Conservation (phyloP, 1,284 basidiomycete species). For the Ceratobasidium sp. region DNA sequence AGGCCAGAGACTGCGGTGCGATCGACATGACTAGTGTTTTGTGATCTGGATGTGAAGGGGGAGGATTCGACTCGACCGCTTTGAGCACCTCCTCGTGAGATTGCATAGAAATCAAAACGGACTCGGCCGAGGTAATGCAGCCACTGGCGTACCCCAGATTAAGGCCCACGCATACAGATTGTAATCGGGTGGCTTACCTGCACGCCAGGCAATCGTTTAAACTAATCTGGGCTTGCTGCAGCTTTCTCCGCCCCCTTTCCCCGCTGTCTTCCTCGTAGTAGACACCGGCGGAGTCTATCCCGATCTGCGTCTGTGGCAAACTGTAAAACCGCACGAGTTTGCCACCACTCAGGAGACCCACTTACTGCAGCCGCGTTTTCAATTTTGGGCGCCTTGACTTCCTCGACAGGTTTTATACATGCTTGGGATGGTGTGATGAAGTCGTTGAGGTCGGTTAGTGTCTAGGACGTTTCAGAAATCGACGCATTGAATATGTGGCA, state of each 20-base stretch:
- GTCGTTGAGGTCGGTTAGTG: constrained; percentile 95
- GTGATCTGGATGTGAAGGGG: constrained; percentile 58
- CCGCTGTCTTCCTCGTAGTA: constrained; percentile 73
- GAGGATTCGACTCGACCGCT: constrained; percentile 73
- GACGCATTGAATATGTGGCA: not conserved
- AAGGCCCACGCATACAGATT: constrained; percentile 5
- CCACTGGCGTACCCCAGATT: constrained; percentile 67
- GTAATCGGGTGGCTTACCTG: constrained; percentile 67
- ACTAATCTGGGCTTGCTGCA: constrained; percentile 94
- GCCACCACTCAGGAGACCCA: constrained; percentile 68
- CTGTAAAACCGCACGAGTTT: constrained; percentile 59
- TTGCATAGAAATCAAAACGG: constrained; percentile 96
- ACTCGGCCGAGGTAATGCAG: constrained; percentile 98
- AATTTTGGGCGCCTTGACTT: constrained; percentile 63
- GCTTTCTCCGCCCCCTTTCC: constrained; percentile 60
- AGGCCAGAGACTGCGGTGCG: constrained; percentile 93
- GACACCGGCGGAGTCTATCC: constrained; percentile 80
- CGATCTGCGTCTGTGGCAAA: constrained; percentile 81
- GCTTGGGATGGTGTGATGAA: constrained; percentile 97
- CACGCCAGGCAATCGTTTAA: constrained; percentile 95
- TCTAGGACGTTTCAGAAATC: constrained; percentile 61
- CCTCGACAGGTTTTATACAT: constrained; percentile 94
- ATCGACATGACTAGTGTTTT: constrained; percentile 85
- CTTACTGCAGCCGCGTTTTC: constrained; percentile 53
- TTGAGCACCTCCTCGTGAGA: constrained; percentile 92